Evolutionary conservation across 2,329 filamentous ascomycete genomes (phyloP).

Genomic region (Dryadomyces quercivorus): DNA sequence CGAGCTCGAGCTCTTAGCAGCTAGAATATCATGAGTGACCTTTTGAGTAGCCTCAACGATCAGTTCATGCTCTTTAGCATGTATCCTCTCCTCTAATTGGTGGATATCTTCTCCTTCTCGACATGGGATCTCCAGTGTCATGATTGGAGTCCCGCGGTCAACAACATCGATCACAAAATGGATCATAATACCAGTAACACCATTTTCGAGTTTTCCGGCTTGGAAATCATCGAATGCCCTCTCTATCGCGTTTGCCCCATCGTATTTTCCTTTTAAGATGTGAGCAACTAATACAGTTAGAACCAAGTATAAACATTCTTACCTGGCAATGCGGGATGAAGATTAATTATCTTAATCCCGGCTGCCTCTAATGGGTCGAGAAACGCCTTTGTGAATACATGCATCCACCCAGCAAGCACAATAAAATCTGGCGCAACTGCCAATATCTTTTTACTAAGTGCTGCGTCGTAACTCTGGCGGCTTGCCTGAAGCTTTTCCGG

Average conservation of each 20-base stretch:
- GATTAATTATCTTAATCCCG: slow-evolving; percentile 62
- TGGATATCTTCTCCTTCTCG: slow-evolving; percentile 51
- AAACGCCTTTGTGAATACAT: slow-evolving; percentile 61
- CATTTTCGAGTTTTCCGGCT: slow-evolving; percentile 48
- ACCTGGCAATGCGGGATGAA: slow-evolving; percentile 64
- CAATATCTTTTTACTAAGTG: slow-evolving; percentile 57
- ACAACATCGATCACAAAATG: slow-evolving; percentile 75
- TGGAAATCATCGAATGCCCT: slow-evolving; percentile 64
- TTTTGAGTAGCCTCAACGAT: slow-evolving; percentile 62
- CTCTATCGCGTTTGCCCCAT: slow-evolving; percentile 67
- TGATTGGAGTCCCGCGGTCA: slow-evolving; percentile 64
- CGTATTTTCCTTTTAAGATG: slow-evolving; percentile 50
- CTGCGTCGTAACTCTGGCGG: slow-evolving; percentile 60
- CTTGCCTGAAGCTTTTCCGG: slow-evolving; percentile 39
- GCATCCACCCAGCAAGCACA: slow-evolving; percentile 80
- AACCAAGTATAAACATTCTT: slow-evolving; percentile 16
- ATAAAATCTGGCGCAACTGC: slow-evolving; percentile 57
- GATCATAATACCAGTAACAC: slow-evolving; percentile 74
- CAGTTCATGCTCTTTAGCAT: slow-evolving; percentile 62
- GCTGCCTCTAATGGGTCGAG: slow-evolving; percentile 52
- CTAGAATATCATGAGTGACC: slow-evolving; percentile 15
- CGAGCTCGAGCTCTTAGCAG: background rate
- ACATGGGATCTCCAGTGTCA: slow-evolving; percentile 56
- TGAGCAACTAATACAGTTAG: background rate
- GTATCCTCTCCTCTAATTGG: slow-evolving; percentile 59